Evolutionary conservation across 164 flowering plant species (phyloP).

Genomic region (Sedum album): DNA sequence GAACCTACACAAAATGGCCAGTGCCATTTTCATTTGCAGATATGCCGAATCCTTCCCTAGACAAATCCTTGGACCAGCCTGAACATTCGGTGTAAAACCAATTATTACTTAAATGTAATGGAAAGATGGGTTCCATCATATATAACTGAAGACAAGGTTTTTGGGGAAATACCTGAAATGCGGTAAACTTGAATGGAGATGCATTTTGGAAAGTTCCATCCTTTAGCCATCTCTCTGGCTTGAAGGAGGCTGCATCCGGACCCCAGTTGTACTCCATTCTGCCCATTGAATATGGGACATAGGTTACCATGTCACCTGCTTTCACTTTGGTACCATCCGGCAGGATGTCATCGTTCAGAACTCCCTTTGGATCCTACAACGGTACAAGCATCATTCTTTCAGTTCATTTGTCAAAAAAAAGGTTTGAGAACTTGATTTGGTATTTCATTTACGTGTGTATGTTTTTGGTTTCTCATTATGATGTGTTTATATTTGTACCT

Average conservation of each 20-base stretch:
- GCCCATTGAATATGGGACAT: conserved; percentile 93
- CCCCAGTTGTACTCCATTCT: conserved; percentile 97
- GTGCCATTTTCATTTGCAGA: conserved; percentile 92
- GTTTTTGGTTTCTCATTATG: neutral
- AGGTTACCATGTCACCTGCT: conserved; percentile 93
- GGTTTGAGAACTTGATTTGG: neutral
- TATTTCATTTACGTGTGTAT: too few relatives aligned
- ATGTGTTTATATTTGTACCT: conserved; percentile 30
- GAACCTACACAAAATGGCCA: conserved; percentile 78
- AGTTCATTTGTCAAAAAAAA: neutral
- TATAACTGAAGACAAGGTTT: neutral
- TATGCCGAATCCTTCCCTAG: conserved; percentile 95
- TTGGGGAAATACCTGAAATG: conserved; percentile 54
- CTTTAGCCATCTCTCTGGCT: conserved; percentile 87
- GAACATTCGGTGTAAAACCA: conserved; percentile 10
- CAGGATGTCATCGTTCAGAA: conserved; percentile 70
- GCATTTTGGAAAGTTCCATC: conserved; percentile 68
- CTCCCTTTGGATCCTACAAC: conserved; percentile 78
- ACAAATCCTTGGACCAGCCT: conserved; percentile 97
- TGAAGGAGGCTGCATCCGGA: conserved; percentile 62
- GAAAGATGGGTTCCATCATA: neutral
- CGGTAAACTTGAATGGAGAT: conserved; percentile 92
- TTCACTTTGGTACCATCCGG: conserved; percentile 85
- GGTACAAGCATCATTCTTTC: neutral
- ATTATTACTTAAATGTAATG: neutral